Percentiles rank a stretch among this genome's conserved stretches.
Conservation (phyloP, 192 early-diverging fungal species). For the Backusella westeae region DNA sequence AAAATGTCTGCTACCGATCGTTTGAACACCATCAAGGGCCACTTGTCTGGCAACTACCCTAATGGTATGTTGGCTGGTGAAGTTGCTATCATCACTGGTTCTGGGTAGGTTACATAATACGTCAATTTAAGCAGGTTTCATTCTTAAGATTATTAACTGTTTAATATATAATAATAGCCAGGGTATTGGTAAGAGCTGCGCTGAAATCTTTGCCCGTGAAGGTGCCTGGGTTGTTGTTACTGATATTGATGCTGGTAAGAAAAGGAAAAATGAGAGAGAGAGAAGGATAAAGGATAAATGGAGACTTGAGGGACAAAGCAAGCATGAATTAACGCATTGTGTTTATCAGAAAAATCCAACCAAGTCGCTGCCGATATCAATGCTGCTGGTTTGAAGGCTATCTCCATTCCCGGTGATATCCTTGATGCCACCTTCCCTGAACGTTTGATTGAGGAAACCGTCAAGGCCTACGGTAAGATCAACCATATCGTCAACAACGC, state of each 20-base stretch:
- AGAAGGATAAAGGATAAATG: background rate
- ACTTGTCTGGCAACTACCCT: conserved; percentile 47
- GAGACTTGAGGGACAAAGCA: background rate
- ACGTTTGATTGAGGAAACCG: conserved; percentile 48
- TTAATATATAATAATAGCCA: conserved; percentile 34
- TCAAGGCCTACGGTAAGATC: conserved; percentile 70
- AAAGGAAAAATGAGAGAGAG: background rate
- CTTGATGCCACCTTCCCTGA: conserved; percentile 56
- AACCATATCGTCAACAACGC: conserved; percentile 96
- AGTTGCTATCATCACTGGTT: conserved; percentile 65
- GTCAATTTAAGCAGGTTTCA: background rate
- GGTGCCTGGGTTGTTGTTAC: conserved; percentile 94
- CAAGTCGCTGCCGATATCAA: conserved; percentile 85
- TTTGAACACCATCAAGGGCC: conserved; percentile 36
- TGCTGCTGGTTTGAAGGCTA: conserved; percentile 79
- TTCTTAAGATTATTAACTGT: background rate
- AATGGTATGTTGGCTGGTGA: conserved; percentile 53
- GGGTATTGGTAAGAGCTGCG: conserved; percentile 90
- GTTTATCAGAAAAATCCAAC: conserved; percentile 57
- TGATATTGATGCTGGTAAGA: conserved; percentile 73
- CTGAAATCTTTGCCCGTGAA: conserved; percentile 80
- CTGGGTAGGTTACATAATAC: conserved; percentile 46
- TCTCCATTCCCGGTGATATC: conserved; percentile 68
- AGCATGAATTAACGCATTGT: background rate
- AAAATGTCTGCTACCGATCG: conserved; percentile 40